These are phyloP conservation scores for Xenoacremonium recifei DNA, from an alignment of 2,329 filamentous ascomycete species.

Conservation along the genomic window DNA sequence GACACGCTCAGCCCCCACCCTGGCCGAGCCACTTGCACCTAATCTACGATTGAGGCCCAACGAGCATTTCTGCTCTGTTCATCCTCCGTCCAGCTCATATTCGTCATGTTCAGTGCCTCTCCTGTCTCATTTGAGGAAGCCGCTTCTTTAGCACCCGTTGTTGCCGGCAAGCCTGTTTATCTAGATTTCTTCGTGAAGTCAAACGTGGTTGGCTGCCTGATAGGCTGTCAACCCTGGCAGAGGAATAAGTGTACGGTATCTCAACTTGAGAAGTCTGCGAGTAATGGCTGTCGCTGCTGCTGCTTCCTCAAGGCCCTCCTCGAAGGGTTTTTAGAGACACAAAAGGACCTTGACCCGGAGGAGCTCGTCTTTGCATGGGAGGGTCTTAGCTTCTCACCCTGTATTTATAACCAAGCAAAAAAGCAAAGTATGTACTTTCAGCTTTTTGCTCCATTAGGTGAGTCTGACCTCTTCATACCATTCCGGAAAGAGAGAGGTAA, in stretches of 20 bases:
- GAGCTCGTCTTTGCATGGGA: constrained; percentile 1
- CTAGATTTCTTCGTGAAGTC: neutral
- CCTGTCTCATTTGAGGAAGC: neutral
- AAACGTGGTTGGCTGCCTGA: neutral
- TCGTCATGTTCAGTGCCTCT: too few species aligned
- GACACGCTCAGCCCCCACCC: too few species aligned
- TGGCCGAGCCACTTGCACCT: too few species aligned
- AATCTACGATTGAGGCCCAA: too few species aligned
- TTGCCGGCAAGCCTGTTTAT: neutral
- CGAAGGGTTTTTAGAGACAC: neutral
- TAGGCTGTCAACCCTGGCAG: constrained; percentile 4
- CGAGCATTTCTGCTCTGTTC: too few species aligned
- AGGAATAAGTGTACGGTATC: neutral
- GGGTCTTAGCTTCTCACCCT: neutral
- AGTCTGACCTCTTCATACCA: neutral
- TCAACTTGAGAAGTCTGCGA: neutral
- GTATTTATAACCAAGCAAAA: neutral
- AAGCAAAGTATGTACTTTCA: neutral
- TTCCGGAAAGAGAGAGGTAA: neutral
- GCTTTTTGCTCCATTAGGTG: constrained; percentile 2
- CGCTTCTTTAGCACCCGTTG: neutral
- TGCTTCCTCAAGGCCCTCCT: neutral
- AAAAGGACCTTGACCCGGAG: neutral
- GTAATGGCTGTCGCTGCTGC: constrained; percentile 1
- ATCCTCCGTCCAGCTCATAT: too few species aligned